A percentile compares a stretch with the other conserved stretches of the same genome.
phyloP scores from a whole-genome alignment of 352 stramenopile genomes.

The Globisporangium paroecandrum region DNA sequence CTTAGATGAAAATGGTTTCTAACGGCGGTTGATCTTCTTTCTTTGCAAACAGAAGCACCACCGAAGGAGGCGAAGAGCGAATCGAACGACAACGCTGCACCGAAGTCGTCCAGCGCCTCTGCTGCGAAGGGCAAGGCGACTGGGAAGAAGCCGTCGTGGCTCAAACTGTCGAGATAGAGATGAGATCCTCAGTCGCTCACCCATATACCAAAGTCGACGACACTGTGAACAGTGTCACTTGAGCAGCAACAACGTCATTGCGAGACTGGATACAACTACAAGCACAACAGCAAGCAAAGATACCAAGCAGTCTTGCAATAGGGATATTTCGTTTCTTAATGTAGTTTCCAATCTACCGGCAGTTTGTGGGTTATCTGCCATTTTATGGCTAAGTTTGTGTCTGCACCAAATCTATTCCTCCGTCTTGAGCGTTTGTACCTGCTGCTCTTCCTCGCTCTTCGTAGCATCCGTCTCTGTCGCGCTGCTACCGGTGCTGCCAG shows the following conservation, averaged over 20 bases:
- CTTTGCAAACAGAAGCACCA: slow-evolving; percentile 9
- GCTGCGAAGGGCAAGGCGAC: slow-evolving; percentile 27
- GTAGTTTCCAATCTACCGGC: slow-evolving; percentile 4
- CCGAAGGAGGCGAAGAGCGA: slow-evolving; percentile 17
- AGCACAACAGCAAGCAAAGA: not conserved
- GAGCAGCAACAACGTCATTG: not conserved
- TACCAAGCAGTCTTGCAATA: not conserved
- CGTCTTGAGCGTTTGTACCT: not conserved
- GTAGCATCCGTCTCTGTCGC: not conserved
- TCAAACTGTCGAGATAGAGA: slow-evolving; percentile 51
- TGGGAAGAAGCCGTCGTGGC: slow-evolving; percentile 68
- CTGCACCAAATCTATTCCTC: slow-evolving; percentile 13
- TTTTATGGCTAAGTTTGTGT: not conserved
- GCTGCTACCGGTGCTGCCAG: slow-evolving; percentile 2
- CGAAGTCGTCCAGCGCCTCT: slow-evolving; percentile 27
- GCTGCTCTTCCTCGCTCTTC: not conserved
- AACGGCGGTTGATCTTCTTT: not conserved
- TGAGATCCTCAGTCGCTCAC: not conserved
- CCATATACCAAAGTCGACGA: not conserved
- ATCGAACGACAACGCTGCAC: slow-evolving; percentile 22
- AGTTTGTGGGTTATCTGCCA: not conserved
- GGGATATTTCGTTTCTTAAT: not conserved
- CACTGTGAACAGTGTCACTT: not conserved
- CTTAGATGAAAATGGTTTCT: not conserved
- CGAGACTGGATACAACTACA: not conserved